Percentiles rank a stretch among this genome's conserved stretches.
phyloP scores from a whole-genome alignment of 1,284 basidiomycete genomes.

The Austroboletus sp. region DNA sequence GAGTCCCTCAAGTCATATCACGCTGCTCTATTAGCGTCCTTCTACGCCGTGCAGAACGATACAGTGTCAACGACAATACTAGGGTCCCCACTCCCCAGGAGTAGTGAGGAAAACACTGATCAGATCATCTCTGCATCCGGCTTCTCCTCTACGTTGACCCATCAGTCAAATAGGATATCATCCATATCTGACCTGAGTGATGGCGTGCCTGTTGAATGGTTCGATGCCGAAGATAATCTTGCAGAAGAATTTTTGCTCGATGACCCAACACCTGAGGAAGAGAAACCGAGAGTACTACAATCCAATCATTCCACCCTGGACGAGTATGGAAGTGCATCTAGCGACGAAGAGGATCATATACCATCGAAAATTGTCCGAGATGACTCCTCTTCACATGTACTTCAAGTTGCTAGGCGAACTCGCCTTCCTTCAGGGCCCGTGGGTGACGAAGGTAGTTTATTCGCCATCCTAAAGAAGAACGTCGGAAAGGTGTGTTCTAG shows the following conservation, averaged over 20 bases:
- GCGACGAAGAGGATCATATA: constrained; percentile 34
- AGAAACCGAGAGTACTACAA: too few species aligned
- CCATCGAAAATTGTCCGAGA: constrained; percentile 6
- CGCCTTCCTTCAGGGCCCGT: constrained; percentile 60
- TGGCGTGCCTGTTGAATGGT: constrained; percentile 57
- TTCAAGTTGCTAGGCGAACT: constrained; percentile 48
- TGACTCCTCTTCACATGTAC: constrained; percentile 18
- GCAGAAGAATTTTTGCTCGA: constrained; percentile 68
- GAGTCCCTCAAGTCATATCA: constrained; percentile 58
- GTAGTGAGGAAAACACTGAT: constrained; percentile 46
- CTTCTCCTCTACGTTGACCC: constrained; percentile 32
- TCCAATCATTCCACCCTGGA: constrained; percentile 33
- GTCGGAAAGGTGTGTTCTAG: constrained; percentile 67
- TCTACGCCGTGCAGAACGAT: constrained; percentile 39
- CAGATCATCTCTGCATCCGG: constrained; percentile 26
- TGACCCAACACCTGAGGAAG: constrained; percentile 35
- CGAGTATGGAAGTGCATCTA: constrained; percentile 37
- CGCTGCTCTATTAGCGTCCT: constrained; percentile 41
- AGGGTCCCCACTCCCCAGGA: constrained; percentile 41
- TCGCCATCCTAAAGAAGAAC: constrained; percentile 85
- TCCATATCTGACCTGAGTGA: constrained; percentile 53
- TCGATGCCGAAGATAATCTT: constrained; percentile 55
- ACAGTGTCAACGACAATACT: constrained; percentile 30
- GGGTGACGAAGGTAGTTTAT: constrained; percentile 82
- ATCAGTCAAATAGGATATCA: constrained; percentile 44